Base-by-base conservation (phyloP, 2,329 filamentous ascomycete species). In the Hypoxylon sp. region DNA sequence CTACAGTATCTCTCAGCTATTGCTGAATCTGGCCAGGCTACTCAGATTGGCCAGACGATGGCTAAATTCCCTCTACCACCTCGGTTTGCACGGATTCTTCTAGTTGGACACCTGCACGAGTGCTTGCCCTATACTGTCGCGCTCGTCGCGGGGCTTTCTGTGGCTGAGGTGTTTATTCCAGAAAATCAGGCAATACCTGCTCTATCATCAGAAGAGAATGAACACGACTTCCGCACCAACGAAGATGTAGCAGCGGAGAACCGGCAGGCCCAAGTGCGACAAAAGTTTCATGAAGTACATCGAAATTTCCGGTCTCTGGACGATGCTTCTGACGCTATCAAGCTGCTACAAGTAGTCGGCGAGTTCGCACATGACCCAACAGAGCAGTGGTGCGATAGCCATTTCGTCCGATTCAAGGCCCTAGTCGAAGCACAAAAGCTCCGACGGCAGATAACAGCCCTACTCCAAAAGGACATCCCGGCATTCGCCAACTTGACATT, bases 61-160 rank as follows among this genome's bases (percentile, higher is more conserved):
- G 93, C 94, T 4, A 86, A 93, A 23, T 98, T 98, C 77, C 96
- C 96, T 2, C 85, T 99, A 13, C 93, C 93, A 28, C 97, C 96
- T 17, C 89, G 96, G 1, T 97, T 97, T 76, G 90, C 94, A 6
- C 93, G 95, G 60, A 98, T 98, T 80, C 83, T 99, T n/a, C 84
- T 97, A 7, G 90, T 97, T 51, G 95, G 94, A 0, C 90, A 97
- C 75, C 86, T 92, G 25, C 91, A 97, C 76, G 89, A 90, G 65
- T 94, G 96, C 69, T 85, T 97, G 53, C 91, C 91, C 0, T 95
- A 97, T 76, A 93, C 94, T 2, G 91, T 98, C 65, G 93, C 94
- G 1, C 83, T 98, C 10, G 94, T 99, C 2, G 92, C 96, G 0
- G 93, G 92, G 1, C 83, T 99, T 3, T 97, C 95, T 0, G 93